Evolutionary conservation across 148 eudicot species (phyloP), one percentile per base, ranked within the genome.

Genomic region (Diospyros lotus): DNA sequence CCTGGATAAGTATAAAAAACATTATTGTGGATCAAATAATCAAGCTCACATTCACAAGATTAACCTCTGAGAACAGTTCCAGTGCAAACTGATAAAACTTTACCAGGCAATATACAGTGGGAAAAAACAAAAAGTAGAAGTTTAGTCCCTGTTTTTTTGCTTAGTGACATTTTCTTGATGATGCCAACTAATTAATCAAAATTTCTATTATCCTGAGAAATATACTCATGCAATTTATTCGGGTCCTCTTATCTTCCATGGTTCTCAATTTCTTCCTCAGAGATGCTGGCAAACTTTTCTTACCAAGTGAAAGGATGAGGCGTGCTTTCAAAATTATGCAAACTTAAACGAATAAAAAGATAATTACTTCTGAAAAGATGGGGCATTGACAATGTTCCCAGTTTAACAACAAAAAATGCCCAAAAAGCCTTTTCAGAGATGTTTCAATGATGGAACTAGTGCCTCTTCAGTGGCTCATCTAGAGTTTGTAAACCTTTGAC

Each of bases 1-100:
- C 99, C 99, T 95, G 80, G 73, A 63, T 39, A 51, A 60, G 5
- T 13, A 73, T 42, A 45, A 0, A n/a, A 5, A 9, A 0, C n/a
- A 42, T 10, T 18, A 58, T 5, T 10, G 9, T 5, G n/a, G 18
- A 43, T 18, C 3, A 15, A 50, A n/a, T 9, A 48, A 42, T 41
- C 38, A 52, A 42, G 28, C 60, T 53, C 61, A 17, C 44, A 55
- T 39, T 8, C 51, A 70, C 39, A 50, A 55, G 62, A 41, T 17
- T 44, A 55, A 58, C 39, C 58, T 18, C 11, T 15, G 28, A 28
- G 28, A 28, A 28, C 28, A 28, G 28, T 41, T 43, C n/a, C 1
- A 1, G 62, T 4, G 14, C 46, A 69, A 69, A 39, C 46, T 62
- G 44, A 62, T 10, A 40, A 1, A 38, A 39, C 45, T 70, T 54